Conservation (phyloP, 2,329 filamentous ascomycete species). For the Dothiorella sarmentorum region DNA sequence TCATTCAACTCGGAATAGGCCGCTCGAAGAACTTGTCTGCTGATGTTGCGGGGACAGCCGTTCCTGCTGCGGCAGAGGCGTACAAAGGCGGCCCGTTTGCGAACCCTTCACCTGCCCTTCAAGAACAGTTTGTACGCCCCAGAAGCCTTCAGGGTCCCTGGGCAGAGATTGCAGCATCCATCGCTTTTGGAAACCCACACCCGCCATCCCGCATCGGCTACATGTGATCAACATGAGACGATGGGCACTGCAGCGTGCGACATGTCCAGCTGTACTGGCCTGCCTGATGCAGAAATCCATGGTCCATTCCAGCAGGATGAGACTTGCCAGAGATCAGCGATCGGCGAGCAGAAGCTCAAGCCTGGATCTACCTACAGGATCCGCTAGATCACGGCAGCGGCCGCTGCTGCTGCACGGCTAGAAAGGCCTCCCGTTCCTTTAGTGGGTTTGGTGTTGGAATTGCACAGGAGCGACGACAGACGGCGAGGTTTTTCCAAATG, state of each 20-base stretch:
- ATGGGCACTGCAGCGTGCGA: neutral
- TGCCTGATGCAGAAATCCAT: neutral
- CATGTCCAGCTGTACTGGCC: neutral
- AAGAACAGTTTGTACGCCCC: neutral
- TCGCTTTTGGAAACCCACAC: neutral
- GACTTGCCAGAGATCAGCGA: neutral
- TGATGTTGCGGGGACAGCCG: neutral
- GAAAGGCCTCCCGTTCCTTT: too few species aligned
- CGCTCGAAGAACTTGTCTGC: neutral
- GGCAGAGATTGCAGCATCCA: neutral
- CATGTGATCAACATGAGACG: neutral
- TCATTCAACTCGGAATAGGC: neutral
- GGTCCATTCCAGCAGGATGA: neutral
- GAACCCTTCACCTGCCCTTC: neutral
- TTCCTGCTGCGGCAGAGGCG: neutral
- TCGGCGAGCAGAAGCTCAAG: neutral
- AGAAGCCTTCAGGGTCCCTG: neutral
- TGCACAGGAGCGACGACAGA: neutral
- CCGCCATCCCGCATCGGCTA: neutral
- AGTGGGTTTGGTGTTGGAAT: neutral
- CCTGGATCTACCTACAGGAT: slow-evolving; percentile 7
- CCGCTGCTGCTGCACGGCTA: neutral
- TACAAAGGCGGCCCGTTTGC: slow-evolving; percentile 5
- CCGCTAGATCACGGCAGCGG: neutral
- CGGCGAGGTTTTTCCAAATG: too few species aligned